Percentiles rank a stretch among this genome's conserved stretches.
Conservation (phyloP, 176 grass and related monocot species). For the Pharus latifolius region DNA sequence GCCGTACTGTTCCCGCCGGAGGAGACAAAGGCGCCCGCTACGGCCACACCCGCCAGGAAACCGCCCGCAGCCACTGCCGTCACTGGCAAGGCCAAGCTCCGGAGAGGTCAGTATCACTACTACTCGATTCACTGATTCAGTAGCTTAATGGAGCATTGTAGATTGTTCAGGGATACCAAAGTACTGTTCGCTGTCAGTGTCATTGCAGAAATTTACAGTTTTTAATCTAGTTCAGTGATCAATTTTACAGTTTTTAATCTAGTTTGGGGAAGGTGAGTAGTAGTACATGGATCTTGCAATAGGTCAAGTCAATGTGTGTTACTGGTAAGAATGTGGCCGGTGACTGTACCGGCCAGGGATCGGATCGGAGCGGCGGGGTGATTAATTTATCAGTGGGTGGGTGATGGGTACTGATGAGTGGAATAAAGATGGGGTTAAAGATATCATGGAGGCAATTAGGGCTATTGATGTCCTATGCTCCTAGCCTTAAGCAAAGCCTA, state of each 20-base stretch:
- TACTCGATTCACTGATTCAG: not conserved
- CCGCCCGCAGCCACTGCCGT: constrained; percentile 30
- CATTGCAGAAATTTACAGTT: constrained; percentile 11
- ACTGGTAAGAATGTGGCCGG: constrained; percentile 18
- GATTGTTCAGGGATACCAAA: not conserved
- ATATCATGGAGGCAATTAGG: constrained; percentile 32
- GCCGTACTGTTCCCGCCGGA: constrained; percentile 71
- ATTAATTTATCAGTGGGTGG: constrained; percentile 32
- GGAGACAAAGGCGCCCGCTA: constrained; percentile 19
- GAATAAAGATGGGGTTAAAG: constrained; percentile 26
- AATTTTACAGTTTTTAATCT: constrained; percentile 15
- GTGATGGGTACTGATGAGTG: not conserved
- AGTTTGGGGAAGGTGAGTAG: not conserved
- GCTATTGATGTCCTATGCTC: not conserved
- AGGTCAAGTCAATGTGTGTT: not conserved
- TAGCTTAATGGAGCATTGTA: not conserved
- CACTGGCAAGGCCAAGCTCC: constrained; percentile 40
- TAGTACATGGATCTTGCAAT: constrained; percentile 7
- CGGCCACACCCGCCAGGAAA: constrained; percentile 24
- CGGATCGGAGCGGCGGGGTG: not conserved
- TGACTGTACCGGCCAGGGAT: constrained; percentile 20
- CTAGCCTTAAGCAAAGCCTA: constrained; percentile 1
- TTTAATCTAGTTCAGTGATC: constrained; percentile 15
- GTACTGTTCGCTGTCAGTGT: constrained; percentile 2
- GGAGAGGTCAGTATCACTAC: constrained; percentile 58